Evolutionary conservation across 495 filamentous ascomycete species (phyloP).

Genomic region (Talaromyces trachyspermus): DNA sequence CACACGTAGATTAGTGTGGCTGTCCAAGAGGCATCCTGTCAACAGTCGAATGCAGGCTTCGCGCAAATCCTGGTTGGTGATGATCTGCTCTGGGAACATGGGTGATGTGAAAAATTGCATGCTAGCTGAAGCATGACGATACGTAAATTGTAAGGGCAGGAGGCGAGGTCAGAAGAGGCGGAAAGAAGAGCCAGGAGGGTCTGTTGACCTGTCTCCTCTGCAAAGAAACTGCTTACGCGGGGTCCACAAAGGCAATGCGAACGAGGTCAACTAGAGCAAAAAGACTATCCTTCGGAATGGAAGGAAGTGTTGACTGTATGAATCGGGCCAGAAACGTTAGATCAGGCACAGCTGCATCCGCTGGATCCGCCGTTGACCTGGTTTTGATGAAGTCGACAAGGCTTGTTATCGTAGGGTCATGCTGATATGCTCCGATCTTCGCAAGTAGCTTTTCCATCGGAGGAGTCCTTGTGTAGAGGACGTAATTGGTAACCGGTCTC

Average conservation of each 20-base stretch:
- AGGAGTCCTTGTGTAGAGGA: slow-evolving; percentile 71
- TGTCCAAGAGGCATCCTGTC: slow-evolving; percentile 48
- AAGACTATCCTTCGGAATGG: slow-evolving; percentile 36
- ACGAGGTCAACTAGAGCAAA: slow-evolving; percentile 82
- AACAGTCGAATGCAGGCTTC: slow-evolving; percentile 35
- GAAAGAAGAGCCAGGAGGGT: slow-evolving; percentile 60
- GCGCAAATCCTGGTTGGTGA: slow-evolving; percentile 25
- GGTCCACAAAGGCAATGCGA: slow-evolving; percentile 67
- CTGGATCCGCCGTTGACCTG: slow-evolving; percentile 34
- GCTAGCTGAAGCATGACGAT: slow-evolving; percentile 66
- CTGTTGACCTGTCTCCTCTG: slow-evolving; percentile 58
- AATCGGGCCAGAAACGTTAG: slow-evolving; percentile 37
- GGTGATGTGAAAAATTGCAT: slow-evolving; percentile 57
- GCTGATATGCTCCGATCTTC: slow-evolving; percentile 54
- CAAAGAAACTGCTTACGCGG: slow-evolving; percentile 83
- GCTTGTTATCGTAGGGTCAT: slow-evolving; percentile 44
- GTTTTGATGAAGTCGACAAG: slow-evolving; percentile 59
- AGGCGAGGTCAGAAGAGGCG: slow-evolving; percentile 41
- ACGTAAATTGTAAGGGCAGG: slow-evolving; percentile 70
- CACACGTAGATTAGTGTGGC: slow-evolving; percentile 52
- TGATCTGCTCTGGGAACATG: slow-evolving; percentile 40
- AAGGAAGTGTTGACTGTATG: slow-evolving; percentile 21
- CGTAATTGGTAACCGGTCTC: slow-evolving; percentile 51
- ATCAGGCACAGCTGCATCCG: slow-evolving; percentile 47
- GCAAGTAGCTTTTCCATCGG: slow-evolving; percentile 76